These are phyloP conservation scores for Wickerhamiella allomyrinae DNA, from an alignment of 805 yeast species.

Conservation along the genomic window DNA sequence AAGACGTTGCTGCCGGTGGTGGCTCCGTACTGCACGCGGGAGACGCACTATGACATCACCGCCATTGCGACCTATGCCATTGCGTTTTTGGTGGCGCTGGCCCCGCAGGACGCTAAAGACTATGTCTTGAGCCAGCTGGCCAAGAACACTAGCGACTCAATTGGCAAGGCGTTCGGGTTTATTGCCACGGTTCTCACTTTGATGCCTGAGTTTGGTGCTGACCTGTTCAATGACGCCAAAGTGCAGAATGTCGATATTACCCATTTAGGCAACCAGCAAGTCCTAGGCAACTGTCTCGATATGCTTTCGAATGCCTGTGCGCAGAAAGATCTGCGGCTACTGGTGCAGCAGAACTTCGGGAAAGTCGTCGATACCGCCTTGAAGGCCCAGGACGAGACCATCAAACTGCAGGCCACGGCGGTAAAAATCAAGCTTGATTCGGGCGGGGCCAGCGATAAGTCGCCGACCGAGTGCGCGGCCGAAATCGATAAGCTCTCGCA, in stretches of 20 bases:
- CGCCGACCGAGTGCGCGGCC: constrained; percentile 11
- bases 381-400: constrained; percentile 11
- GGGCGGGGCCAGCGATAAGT: constrained; percentile 14
- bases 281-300: constrained; percentile 19
- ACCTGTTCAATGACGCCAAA: constrained; percentile 17
- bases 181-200: constrained; percentile 19
- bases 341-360: constrained; percentile 17
- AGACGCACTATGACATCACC: constrained; percentile 2
- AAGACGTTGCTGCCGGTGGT: constrained; percentile 5
- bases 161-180: constrained; percentile 18
- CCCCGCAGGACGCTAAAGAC: constrained; percentile 1
- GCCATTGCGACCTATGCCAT: constrained; percentile 5
- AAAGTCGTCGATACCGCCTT: constrained; percentile 16
- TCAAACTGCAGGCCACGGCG: constrained; percentile 22
- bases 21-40: constrained; percentile 1
- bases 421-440: constrained; percentile 24
- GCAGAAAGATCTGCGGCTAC: constrained; percentile 19
- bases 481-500: constrained; percentile 20
- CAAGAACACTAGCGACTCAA: not conserved
- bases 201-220: constrained; percentile 17
- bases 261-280: constrained; percentile 12
- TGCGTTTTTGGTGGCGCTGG: constrained; percentile 2
- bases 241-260: constrained; percentile 9
- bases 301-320: constrained; percentile 26
- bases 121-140: constrained; percentile 2